phyloP scores from a whole-genome alignment of 805 yeast species.

The Schizosaccharomyces cryophilus region DNA sequence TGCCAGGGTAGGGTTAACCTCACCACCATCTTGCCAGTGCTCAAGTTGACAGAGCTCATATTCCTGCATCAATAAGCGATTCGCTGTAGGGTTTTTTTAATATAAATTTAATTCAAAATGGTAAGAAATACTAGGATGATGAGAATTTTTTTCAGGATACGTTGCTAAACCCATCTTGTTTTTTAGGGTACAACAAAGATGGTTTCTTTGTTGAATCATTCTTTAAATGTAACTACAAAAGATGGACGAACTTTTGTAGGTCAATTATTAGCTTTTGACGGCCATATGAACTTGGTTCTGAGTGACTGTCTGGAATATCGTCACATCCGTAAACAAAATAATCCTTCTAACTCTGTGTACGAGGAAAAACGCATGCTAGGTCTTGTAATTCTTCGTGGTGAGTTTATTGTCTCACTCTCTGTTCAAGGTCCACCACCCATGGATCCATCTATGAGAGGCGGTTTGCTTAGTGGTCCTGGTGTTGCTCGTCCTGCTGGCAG shows the following conservation, averaged over 20 bases:
- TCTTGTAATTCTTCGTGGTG: slow-evolving; percentile 66
- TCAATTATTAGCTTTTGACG: slow-evolving; percentile 52
- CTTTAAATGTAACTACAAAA: slow-evolving; percentile 46
- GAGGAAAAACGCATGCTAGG: slow-evolving; percentile 63
- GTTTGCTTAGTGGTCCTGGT: slow-evolving; percentile 15
- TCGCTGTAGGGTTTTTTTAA: not conserved
- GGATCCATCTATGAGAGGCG: slow-evolving; percentile 16
- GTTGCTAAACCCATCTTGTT: not conserved
- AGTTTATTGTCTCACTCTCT: slow-evolving; percentile 46
- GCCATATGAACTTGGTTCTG: slow-evolving; percentile 54
- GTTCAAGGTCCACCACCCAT: slow-evolving; percentile 39
- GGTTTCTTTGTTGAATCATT: slow-evolving; percentile 30
- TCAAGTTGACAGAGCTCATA: not conserved
- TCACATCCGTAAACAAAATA: slow-evolving; percentile 27
- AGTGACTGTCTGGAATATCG: slow-evolving; percentile 69
- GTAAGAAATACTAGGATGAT: not conserved
- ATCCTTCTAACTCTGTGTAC: slow-evolving; percentile 17
- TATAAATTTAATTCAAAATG: not conserved
- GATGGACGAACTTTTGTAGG: slow-evolving; percentile 66
- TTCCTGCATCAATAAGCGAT: not conserved
- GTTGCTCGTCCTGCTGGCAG: slow-evolving; percentile 14
- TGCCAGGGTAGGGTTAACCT: not conserved
- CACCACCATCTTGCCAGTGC: not conserved
- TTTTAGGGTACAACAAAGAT: not conserved
- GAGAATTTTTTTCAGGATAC: too few relatives aligned